These are phyloP conservation scores for Psilocybe subaeruginosa DNA, from an alignment of 768 basidiomycete species.

Conservation along the genomic window DNA sequence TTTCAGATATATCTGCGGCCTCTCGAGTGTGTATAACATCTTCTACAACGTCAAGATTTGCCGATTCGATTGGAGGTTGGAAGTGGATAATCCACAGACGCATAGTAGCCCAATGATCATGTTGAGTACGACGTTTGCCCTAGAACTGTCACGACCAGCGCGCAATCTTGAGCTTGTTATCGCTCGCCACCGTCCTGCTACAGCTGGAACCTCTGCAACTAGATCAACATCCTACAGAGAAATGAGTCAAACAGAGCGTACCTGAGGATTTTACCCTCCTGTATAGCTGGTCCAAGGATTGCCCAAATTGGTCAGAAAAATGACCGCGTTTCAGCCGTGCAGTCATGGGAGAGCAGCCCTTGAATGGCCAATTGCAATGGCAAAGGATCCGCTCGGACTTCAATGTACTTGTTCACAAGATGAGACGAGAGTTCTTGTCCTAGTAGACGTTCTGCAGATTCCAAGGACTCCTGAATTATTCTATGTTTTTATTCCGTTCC, in stretches of 20 bases:
- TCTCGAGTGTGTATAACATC: slow-evolving; percentile 17
- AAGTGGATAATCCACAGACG: slow-evolving; percentile 23
- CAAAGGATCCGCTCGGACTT: slow-evolving; percentile 20
- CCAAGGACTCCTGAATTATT: neutral
- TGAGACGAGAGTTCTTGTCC: slow-evolving; percentile 20
- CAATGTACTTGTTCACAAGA: slow-evolving; percentile 14
- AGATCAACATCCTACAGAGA: neutral
- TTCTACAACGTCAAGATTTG: slow-evolving; percentile 16
- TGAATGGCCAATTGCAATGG: slow-evolving; percentile 27
- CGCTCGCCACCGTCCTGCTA: slow-evolving; percentile 56
- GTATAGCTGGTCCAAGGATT: slow-evolving; percentile 10
- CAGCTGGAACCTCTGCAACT: slow-evolving; percentile 42
- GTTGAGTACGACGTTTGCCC: neutral
- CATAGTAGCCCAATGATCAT: slow-evolving; percentile 16
- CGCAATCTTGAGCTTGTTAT: slow-evolving; percentile 33
- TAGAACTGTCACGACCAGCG: neutral
- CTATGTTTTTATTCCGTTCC: slow-evolving; percentile 8
- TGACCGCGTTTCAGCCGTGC: neutral
- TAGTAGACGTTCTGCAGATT: slow-evolving; percentile 5
- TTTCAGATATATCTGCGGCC: slow-evolving; percentile 19
- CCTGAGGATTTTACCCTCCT: slow-evolving; percentile 23
- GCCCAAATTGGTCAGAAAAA: slow-evolving; percentile 3
- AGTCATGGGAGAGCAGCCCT: slow-evolving; percentile 15
- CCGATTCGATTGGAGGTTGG: slow-evolving; percentile 13
- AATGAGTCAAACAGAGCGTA: slow-evolving; percentile 10